Percentiles rank a stretch among this genome's conserved stretches.
Conservation (phyloP, 2,329 filamentous ascomycete species). For the Ophiosphaerella narmari region DNA sequence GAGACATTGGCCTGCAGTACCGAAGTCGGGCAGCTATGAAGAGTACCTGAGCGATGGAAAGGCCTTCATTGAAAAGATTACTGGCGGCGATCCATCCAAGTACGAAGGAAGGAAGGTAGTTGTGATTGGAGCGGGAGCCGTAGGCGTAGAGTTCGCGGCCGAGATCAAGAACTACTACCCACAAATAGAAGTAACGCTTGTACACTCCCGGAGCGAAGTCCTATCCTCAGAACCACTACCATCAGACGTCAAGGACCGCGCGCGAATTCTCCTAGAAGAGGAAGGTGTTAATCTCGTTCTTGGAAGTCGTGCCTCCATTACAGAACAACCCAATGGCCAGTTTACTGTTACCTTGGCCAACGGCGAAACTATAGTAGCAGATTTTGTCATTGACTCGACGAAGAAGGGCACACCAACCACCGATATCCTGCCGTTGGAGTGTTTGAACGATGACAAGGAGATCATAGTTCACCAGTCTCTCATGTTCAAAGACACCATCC, state of each 20-base stretch:
- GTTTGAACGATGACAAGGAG: constrained; percentile 67
- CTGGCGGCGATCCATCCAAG: constrained; percentile 31
- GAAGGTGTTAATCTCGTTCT: constrained; percentile 69
- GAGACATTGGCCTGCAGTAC: constrained; percentile 73
- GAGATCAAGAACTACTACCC: constrained; percentile 74
- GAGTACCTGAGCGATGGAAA: constrained; percentile 67
- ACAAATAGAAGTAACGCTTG: constrained; percentile 68
- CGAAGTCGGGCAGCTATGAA: constrained; percentile 65
- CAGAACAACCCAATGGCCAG: constrained; percentile 33
- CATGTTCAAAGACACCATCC: constrained; percentile 57
- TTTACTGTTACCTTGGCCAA: constrained; percentile 53
- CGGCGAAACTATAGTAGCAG: constrained; percentile 58
- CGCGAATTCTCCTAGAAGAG: constrained; percentile 63
- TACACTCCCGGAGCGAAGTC: constrained; percentile 72
- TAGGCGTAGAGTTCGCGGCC: constrained; percentile 81
- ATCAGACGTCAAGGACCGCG: constrained; percentile 68
- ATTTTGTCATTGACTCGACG: constrained; percentile 71
- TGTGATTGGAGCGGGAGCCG: constrained; percentile 78
- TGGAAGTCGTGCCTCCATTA: constrained; percentile 59
- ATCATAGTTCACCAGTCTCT: constrained; percentile 64
- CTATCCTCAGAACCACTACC: constrained; percentile 75
- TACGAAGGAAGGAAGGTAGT: constrained; percentile 58
- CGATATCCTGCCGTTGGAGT: constrained; percentile 62
- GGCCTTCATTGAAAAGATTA: constrained; percentile 59
- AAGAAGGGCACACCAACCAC: constrained; percentile 67